phyloP scores from a whole-genome alignment of 2,329 filamentous ascomycete genomes.

The Venturia carpophila region DNA sequence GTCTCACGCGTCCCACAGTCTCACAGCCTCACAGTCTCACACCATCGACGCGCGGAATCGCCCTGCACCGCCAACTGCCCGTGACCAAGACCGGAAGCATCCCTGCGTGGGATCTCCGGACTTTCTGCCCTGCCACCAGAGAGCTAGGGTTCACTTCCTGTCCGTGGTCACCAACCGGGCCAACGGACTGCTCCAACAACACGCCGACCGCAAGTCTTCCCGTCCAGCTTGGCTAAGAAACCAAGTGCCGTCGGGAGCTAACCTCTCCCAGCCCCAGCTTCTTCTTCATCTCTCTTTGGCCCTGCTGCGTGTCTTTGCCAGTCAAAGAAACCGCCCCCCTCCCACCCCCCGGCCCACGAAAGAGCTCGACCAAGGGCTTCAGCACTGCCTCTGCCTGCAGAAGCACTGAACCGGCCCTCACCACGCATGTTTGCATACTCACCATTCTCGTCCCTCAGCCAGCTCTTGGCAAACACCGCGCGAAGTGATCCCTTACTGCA shows the following conservation, averaged over 20 bases:
- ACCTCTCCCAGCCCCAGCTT: neutral
- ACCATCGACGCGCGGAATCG: neutral
- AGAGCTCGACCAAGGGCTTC: neutral
- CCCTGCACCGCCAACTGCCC: neutral
- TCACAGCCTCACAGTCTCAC: too few species aligned
- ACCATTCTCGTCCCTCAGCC: neutral
- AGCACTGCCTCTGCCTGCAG: neutral
- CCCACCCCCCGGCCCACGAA: neutral
- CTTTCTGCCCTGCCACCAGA: neutral
- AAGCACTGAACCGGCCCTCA: neutral
- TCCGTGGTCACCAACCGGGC: neutral
- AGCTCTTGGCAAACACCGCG: neutral
- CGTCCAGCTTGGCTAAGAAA: neutral
- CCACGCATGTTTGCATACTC: neutral
- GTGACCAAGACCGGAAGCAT: neutral
- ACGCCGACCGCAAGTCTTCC: neutral
- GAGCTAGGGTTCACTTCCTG: neutral
- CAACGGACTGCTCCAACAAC: neutral
- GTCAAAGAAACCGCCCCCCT: neutral
- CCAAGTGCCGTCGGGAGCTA: neutral
- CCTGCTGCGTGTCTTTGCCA: neutral
- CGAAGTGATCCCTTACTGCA: neutral
- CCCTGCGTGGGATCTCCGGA: slow-evolving; percentile 2
- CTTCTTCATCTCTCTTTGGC: neutral
- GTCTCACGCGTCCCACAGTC: neutral